These are phyloP conservation scores for Penicillium riverlandense DNA, from an alignment of 495 filamentous ascomycete species.

Conservation along the genomic window DNA sequence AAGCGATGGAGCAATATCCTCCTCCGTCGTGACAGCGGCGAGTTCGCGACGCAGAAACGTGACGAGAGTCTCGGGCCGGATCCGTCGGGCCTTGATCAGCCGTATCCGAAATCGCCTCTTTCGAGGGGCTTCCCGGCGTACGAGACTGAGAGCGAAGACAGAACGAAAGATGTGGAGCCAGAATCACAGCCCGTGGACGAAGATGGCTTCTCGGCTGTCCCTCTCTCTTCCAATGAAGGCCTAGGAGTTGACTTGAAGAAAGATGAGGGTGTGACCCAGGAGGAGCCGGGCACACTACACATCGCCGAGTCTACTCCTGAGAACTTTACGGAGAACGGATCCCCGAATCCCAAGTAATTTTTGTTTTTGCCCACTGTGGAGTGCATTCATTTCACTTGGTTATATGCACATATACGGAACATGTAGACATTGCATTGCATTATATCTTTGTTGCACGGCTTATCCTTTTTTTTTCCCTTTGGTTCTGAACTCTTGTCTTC, in stretches of 20 bases:
- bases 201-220: neutral
- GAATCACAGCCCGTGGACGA: neutral
- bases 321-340: no score
- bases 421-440: neutral
- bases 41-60: constrained; percentile 18
- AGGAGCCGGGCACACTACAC: neutral
- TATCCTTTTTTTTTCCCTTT: neutral
- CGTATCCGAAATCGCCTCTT: constrained; percentile 30
- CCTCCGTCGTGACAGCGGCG: constrained; percentile 30
- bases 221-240: neutral
- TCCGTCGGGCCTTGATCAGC: constrained; percentile 3
- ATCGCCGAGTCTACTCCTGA: no score
- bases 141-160: neutral
- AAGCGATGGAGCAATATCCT: constrained; percentile 42
- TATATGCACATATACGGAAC: no score
- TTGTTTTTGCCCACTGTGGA: no score
- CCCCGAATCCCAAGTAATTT: no score
- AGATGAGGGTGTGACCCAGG: neutral
- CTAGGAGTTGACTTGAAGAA: neutral
- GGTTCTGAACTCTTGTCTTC: neutral
- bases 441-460: neutral
- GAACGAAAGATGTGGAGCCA: no score
- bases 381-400: no score
- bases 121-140: constrained; percentile 24
- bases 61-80: constrained; percentile 10